phyloP scores from a whole-genome alignment of 2,329 filamentous ascomycete genomes.

The Nannizzia gypsea region DNA sequence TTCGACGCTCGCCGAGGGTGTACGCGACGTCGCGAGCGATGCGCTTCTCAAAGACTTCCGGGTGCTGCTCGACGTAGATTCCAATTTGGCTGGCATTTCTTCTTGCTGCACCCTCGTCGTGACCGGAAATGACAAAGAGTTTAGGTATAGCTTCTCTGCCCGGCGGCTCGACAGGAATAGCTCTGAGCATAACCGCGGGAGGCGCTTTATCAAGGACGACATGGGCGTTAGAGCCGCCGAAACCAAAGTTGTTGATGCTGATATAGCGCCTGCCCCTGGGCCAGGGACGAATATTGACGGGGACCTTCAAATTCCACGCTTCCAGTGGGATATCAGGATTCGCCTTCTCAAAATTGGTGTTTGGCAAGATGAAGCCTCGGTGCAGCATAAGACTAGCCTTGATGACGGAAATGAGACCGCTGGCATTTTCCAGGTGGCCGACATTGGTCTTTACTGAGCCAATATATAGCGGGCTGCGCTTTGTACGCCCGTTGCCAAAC shows the following conservation, averaged over 20 bases:
- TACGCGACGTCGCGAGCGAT: conserved; percentile 13
- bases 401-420: conserved; percentile 21
- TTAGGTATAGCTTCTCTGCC: background rate
- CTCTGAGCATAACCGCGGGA: too few species aligned
- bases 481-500: conserved; percentile 8
- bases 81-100: too few species aligned
- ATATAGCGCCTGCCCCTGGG: conserved; percentile 20
- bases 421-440: conserved; percentile 20
- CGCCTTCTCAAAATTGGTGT: conserved; percentile 17
- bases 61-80: conserved; percentile 2
- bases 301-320: background rate
- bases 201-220: conserved; percentile 28
- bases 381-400: conserved; percentile 22
- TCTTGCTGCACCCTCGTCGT: background rate
- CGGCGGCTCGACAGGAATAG: too few species aligned
- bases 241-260: conserved; percentile 39
- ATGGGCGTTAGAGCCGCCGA: conserved; percentile 35
- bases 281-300: conserved; percentile 5
- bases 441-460: conserved; percentile 25
- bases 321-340: conserved; percentile 18
- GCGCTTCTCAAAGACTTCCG: conserved; percentile 3
- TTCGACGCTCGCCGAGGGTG: conserved; percentile 12
- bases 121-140: background rate
- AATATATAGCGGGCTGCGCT: background rate
- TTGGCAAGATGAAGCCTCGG: conserved; percentile 18